Conservation (phyloP, 1,139 yeast species). For the Diutina sp. region DNA sequence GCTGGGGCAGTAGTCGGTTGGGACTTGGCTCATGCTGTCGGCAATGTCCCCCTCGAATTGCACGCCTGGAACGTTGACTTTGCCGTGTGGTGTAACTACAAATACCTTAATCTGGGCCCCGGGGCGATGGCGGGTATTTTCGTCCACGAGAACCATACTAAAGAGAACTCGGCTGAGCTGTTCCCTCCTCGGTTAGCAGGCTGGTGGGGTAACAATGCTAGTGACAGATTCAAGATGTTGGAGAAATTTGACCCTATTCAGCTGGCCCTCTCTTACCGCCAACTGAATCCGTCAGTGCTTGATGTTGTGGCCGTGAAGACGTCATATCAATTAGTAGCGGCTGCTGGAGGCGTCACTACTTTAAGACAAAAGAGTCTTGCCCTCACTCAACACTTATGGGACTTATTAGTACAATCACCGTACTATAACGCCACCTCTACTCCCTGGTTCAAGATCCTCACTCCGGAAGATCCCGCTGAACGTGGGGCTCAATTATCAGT, state of each 20-base stretch:
- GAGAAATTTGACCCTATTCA: conserved; percentile 68
- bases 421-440: conserved; percentile 23
- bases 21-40: conserved; percentile 94
- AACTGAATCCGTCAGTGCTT: conserved; percentile 84
- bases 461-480: conserved; percentile 44
- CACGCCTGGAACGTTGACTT: conserved; percentile 90
- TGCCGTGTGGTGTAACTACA: conserved; percentile 92
- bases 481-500: conserved; percentile 81
- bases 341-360: conserved; percentile 50
- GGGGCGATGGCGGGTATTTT: conserved; percentile 83
- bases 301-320: conserved; percentile 64
- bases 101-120: conserved; percentile 84
- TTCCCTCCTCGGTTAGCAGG: conserved; percentile 72
- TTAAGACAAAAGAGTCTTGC: conserved; percentile 44
- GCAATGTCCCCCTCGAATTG: conserved; percentile 62
- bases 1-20: conserved; percentile 66
- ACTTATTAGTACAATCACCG: conserved; percentile 26
- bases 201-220: conserved; percentile 89
- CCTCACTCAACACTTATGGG: conserved; percentile 47
- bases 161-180: conserved; percentile 15
- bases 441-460: conserved; percentile 53
- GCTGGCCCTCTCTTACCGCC: conserved; percentile 79
- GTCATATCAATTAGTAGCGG: conserved; percentile 48
- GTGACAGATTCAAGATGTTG: conserved; percentile 65
- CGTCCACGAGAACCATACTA: conserved; percentile 45